phyloP scores from a whole-genome alignment of 257 asterid species.

The Nicotiana tomentosiformis region DNA sequence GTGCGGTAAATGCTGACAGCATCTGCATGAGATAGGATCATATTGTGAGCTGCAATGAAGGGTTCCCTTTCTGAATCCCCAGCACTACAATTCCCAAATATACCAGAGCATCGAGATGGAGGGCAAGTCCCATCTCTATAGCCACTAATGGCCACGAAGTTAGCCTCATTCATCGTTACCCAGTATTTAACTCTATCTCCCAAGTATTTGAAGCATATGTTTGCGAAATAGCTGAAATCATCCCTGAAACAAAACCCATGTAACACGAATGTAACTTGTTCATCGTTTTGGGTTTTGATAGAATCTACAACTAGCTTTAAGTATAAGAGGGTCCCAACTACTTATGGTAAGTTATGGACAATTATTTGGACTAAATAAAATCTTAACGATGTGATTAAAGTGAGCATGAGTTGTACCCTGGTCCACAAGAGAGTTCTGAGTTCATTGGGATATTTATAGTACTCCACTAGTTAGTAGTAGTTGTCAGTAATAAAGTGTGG shows the following conservation, averaged over 20 bases:
- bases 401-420: no score
- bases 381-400: no score
- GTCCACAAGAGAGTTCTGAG: no score
- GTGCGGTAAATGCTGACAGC: conserved; percentile 40
- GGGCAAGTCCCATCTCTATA: conserved; percentile 45
- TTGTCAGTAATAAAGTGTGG: no score
- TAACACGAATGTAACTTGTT: not conserved
- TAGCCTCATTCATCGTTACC: conserved; percentile 70
- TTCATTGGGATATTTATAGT: no score
- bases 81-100: conserved; percentile 42
- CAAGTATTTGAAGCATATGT: conserved; percentile 47
- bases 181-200: conserved; percentile 63
- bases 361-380: no score
- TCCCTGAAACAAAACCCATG: conserved; percentile 32
- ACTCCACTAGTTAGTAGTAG: no score
- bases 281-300: not conserved
- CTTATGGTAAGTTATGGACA: not conserved
- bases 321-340: not conserved
- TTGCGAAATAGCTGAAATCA: conserved; percentile 50
- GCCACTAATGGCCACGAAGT: conserved; percentile 39
- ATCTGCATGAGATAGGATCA: conserved; percentile 51
- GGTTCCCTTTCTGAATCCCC: conserved; percentile 57
- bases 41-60: conserved; percentile 60
- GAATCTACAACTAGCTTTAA: not conserved
- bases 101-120: conserved; percentile 44